Conservation (phyloP, 2,329 filamentous ascomycete genomes). For the Aspergillus aculeatinus region DNA sequence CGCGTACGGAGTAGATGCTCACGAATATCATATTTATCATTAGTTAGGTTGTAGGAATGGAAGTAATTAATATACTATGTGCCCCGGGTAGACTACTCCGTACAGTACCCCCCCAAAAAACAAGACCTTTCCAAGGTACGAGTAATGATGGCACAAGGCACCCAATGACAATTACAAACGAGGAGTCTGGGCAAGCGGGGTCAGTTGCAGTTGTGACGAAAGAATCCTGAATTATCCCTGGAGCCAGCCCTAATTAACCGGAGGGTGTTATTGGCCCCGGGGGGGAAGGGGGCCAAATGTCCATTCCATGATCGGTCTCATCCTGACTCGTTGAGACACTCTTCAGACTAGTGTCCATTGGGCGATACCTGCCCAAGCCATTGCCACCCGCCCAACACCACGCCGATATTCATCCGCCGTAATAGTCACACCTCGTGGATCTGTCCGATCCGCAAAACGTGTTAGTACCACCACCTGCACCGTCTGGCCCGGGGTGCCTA, state of each 20-base stretch:
- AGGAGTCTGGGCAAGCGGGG: background rate
- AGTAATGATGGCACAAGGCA: background rate
- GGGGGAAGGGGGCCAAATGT: no score
- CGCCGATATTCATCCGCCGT: constrained; percentile 49
- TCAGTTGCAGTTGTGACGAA: background rate
- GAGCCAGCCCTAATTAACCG: constrained; percentile 8
- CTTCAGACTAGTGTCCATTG: constrained; percentile 54
- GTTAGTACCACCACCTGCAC: constrained; percentile 65
- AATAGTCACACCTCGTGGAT: constrained; percentile 51
- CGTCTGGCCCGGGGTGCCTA: constrained; percentile 69
- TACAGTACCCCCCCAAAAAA: background rate
- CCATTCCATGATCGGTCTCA: background rate
- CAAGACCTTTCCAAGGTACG: background rate
- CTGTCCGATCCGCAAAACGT: constrained; percentile 49
- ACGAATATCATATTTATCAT: background rate
- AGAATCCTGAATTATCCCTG: background rate
- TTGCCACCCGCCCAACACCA: constrained; percentile 47
- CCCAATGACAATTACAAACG: background rate
- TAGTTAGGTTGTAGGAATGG: background rate
- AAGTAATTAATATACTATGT: background rate
- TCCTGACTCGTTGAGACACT: background rate
- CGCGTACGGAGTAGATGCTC: background rate
- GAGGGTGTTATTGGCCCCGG: background rate
- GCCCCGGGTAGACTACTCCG: background rate
- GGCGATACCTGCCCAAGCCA: constrained; percentile 53